Percentiles rank a stretch among this genome's conserved stretches.
Evolutionary conservation across 192 early-diverging fungal genomes (phyloP).

Genomic region (Coemansia sp.): DNA sequence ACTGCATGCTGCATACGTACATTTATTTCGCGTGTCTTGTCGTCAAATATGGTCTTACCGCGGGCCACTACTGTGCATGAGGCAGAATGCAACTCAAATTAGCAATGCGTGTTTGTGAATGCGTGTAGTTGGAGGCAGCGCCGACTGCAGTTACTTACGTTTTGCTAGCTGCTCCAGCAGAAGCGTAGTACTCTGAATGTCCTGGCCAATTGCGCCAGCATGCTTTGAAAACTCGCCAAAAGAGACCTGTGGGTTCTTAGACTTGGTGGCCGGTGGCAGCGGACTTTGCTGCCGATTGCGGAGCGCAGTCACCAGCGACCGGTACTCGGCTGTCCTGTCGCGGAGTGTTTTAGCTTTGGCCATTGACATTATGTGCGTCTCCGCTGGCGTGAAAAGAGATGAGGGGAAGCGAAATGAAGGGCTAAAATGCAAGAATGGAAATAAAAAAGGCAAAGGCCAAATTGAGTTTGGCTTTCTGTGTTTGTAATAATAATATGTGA

Average conservation of each 20-base stretch:
- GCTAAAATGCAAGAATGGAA: neutral
- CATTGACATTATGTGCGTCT: conserved; percentile 16
- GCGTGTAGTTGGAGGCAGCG: neutral
- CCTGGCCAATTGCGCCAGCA: conserved; percentile 78
- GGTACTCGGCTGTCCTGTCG: conserved; percentile 86
- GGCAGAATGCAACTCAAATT: conserved; percentile 19
- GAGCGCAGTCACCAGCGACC: conserved; percentile 74
- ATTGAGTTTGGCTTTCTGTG: too few relatives aligned
- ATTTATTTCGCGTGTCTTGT: conserved; percentile 93
- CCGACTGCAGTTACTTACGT: conserved; percentile 40
- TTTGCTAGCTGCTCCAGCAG: conserved; percentile 84
- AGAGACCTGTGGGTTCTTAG: conserved; percentile 10
- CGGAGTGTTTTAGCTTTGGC: conserved; percentile 44
- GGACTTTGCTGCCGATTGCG: conserved; percentile 47
- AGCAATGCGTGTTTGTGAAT: neutral
- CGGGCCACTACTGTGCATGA: conserved; percentile 67
- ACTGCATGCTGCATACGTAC: conserved; percentile 37
- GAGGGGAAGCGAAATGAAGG: neutral
- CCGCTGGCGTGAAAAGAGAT: neutral
- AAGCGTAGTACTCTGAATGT: conserved; percentile 80
- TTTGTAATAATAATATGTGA: neutral
- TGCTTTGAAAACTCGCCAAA: conserved; percentile 80
- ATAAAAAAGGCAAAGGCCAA: neutral
- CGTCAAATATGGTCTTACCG: conserved; percentile 94
- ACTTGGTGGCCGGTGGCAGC: conserved; percentile 9